A percentile compares a stretch with the other conserved stretches of the same genome.
Evolutionary conservation across 2,329 filamentous ascomycete genomes (phyloP).

Genomic region (Phialophora verrucosa): DNA sequence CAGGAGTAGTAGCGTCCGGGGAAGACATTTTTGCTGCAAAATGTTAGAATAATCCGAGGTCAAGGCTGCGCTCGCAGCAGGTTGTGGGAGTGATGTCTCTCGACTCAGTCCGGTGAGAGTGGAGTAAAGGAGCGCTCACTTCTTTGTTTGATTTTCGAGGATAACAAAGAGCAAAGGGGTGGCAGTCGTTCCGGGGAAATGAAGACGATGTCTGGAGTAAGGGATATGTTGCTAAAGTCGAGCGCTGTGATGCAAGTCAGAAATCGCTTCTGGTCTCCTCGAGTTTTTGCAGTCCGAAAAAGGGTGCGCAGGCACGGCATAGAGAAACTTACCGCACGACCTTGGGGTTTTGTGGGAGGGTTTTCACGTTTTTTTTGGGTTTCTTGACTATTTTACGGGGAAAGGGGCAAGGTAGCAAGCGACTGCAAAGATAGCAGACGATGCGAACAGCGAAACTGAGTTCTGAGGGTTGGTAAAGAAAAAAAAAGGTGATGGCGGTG

Average conservation of each 20-base stretch:
- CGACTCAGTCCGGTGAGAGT: background rate
- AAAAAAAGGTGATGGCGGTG: conserved; percentile 29
- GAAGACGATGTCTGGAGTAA: conserved; percentile 26
- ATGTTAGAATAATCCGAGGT: conserved; percentile 41
- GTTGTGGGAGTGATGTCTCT: background rate
- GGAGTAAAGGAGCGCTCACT: conserved; percentile 27
- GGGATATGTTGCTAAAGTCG: conserved; percentile 34
- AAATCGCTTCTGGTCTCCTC: conserved; percentile 4
- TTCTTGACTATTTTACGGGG: conserved; percentile 44
- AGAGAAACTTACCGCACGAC: conserved; percentile 35
- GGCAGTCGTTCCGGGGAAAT: conserved; percentile 19
- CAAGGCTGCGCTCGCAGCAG: background rate
- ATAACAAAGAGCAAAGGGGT: conserved; percentile 23
- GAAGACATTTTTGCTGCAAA: conserved; percentile 75
- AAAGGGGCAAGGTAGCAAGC: conserved; percentile 40
- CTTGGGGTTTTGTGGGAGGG: conserved; percentile 43
- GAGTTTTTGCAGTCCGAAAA: conserved; percentile 16
- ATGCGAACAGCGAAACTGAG: conserved; percentile 32
- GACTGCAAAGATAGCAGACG: conserved; percentile 38
- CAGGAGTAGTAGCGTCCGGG: conserved; percentile 73
- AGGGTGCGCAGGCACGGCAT: conserved; percentile 26
- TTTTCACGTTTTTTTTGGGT: conserved; percentile 48
- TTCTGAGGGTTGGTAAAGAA: conserved; percentile 31
- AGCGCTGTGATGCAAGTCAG: conserved; percentile 28
- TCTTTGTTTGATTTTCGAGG: conserved; percentile 25